Evolutionary conservation across 305 asterid species (phyloP), one percentile per base, ranked within the genome.

Genomic region (Solanum hybrid): DNA sequence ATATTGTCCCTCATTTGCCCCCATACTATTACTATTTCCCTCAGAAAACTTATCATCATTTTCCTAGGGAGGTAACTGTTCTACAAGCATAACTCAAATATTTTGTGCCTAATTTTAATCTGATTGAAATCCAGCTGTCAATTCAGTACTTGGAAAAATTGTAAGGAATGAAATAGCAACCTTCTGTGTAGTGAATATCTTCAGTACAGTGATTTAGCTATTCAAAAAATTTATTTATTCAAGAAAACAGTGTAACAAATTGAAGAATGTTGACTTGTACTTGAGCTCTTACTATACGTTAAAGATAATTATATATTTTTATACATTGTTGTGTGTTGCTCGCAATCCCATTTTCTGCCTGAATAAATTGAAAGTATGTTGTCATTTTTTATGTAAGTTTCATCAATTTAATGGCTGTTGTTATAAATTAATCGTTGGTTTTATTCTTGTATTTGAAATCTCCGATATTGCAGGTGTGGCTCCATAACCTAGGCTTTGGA

Each of bases 1-100:
- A 97, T 92, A 93, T 97, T n/a, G 99, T 97, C 91, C 99, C 99
- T 90, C 99, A 97, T 94, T 94, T 97, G 90, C 99, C 99, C 27
- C 99, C 99, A 14, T 97, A 96, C 92, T 96, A 94, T 90, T 42
- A 72, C 72, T 90, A 88, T 88, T 95, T 97, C 84, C 97, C 96
- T 42, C 93, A 91, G 69, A 96, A 96, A 93, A 97, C 99, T 8
- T 96, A 97, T 88, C 98, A 88, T 88, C 99, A 97, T 94, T 96
- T 95, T 86, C 96, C 99, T 90, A 95, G 95, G 95, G 99, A 97
- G 99, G 98, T 97, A 95, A 92, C 77, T 56, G 31, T 85, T 56
- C 38, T 4, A 56, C 77, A 32, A 56, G 51, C 51, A 32, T 11
- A 56, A 85, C 77, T 22, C 88, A 32, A 32, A 32, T 85, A 56